phyloP scores from a whole-genome alignment of 768 basidiomycete species.

The Rhizopogon vulgaris region DNA sequence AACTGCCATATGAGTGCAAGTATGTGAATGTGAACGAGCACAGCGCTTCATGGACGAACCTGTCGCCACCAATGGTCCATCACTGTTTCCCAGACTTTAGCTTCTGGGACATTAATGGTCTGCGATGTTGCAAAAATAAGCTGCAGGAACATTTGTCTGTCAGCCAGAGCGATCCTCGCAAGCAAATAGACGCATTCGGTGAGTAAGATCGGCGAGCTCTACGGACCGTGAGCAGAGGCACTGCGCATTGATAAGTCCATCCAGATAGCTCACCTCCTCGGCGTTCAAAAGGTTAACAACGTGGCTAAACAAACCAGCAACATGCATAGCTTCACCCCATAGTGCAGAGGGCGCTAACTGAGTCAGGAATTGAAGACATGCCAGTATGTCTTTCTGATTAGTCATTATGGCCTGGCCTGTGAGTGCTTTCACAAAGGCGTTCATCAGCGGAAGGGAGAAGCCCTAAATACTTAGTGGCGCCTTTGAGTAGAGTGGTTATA shows the following conservation, averaged over 20 bases:
- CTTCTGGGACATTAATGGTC: constrained; percentile 40
- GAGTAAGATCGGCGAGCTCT: constrained; percentile 32
- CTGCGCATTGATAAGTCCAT: not conserved
- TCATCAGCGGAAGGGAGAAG: constrained; percentile 51
- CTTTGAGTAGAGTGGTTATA: not conserved
- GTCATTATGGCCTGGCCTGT: constrained; percentile 38
- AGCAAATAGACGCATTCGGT: constrained; percentile 72
- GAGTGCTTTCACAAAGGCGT: constrained; percentile 47
- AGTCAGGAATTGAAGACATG: constrained; percentile 50
- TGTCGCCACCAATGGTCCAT: constrained; percentile 82
- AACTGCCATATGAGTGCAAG: constrained; percentile 44
- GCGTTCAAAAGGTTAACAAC: constrained; percentile 55
- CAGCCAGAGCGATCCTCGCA: constrained; percentile 64
- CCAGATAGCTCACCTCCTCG: constrained; percentile 49
- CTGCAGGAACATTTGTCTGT: constrained; percentile 62
- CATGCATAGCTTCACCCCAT: constrained; percentile 74
- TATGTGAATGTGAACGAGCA: not conserved
- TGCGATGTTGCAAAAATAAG: constrained; percentile 61
- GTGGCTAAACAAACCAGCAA: constrained; percentile 64
- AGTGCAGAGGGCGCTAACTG: constrained; percentile 55
- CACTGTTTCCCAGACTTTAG: constrained; percentile 54
- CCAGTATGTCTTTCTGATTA: constrained; percentile 62
- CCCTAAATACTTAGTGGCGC: constrained; percentile 30
- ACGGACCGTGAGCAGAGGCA: constrained; percentile 6
- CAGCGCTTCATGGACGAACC: constrained; percentile 36